Evolutionary conservation across 108 stramenopile species (phyloP).

Genomic region (Chaetoceros muelleri): DNA sequence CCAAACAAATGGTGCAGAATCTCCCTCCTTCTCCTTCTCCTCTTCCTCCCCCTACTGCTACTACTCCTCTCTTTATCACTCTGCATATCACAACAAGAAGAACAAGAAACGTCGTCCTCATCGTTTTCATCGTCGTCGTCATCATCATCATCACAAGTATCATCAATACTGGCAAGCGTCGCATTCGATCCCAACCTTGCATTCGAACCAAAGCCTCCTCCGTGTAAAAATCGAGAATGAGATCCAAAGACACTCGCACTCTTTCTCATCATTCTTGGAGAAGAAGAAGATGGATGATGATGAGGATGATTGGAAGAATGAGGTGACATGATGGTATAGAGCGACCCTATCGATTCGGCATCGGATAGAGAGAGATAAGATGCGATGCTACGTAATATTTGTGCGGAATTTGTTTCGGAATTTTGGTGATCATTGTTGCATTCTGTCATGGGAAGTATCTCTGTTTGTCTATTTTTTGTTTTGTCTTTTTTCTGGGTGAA

Average conservation of each 20-base stretch:
- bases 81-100: conserved; percentile 3
- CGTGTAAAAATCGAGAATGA: not conserved
- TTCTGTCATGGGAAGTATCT: too few species aligned
- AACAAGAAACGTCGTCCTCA: conserved; percentile 1
- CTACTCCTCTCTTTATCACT: conserved; percentile 13
- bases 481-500: too few species aligned
- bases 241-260: conserved; percentile 3
- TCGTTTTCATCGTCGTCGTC: not conserved
- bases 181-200: conserved; percentile 12
- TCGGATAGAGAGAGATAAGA: conserved; percentile 52
- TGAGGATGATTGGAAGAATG: not conserved
- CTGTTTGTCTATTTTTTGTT: too few species aligned
- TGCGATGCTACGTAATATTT: conserved; percentile 39
- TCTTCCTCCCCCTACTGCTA: too few species aligned
- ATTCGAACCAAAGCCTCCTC: not conserved
- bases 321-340: conserved; percentile 10
- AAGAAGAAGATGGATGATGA: not conserved
- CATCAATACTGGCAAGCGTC: conserved; percentile 2
- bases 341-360: conserved; percentile 25
- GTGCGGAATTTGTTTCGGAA: too few species aligned
- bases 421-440: too few species aligned
- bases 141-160: not conserved
- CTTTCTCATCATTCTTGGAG: not conserved
- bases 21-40: conserved; percentile 11
- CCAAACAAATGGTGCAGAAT: not conserved